Percentiles rank a stretch among this genome's conserved stretches.
These are phyloP conservation scores for Sugiyamaella grinbergsii DNA, from an alignment of 1,139 yeast genomes.

Conservation along the genomic window DNA sequence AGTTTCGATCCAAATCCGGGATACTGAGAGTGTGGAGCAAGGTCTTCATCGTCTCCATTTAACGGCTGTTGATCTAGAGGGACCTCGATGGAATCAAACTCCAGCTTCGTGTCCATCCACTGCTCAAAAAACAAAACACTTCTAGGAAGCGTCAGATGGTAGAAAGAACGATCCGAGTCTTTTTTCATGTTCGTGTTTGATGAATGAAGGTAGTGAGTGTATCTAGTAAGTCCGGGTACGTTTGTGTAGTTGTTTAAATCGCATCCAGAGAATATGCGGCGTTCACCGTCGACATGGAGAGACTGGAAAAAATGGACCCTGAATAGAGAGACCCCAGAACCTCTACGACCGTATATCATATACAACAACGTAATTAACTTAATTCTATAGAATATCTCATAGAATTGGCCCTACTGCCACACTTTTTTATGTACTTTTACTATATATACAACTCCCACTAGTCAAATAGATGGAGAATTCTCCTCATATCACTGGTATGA, in stretches of 20 bases:
- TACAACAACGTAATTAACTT: too few species aligned
- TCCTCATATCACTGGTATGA: constrained; percentile 14
- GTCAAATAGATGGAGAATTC: constrained; percentile 12
- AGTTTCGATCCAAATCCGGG: constrained; percentile 34
- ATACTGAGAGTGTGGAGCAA: constrained; percentile 37
- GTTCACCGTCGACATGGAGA: too few species aligned
- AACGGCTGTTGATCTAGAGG: constrained; percentile 41
- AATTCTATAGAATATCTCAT: too few species aligned
- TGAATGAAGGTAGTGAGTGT: constrained; percentile 1
- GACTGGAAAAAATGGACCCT: too few species aligned
- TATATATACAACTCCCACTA: too few species aligned
- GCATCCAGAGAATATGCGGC: too few species aligned
- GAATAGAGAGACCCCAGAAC: too few species aligned
- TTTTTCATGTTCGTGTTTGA: constrained; percentile 25
- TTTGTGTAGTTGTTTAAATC: too few species aligned
- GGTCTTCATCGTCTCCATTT: constrained; percentile 42
- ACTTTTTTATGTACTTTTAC: too few species aligned
- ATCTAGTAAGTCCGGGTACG: background rate
- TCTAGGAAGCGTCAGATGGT: constrained; percentile 40
- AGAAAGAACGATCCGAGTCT: constrained; percentile 44
- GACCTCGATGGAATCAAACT: constrained; percentile 39
- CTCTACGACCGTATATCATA: too few species aligned
- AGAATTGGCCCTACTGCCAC: too few species aligned
- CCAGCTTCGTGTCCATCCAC: constrained; percentile 42
- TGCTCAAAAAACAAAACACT: constrained; percentile 40